phyloP scores from a whole-genome alignment of 371 early-diverging fungal species.

The Mortierella sp. region DNA sequence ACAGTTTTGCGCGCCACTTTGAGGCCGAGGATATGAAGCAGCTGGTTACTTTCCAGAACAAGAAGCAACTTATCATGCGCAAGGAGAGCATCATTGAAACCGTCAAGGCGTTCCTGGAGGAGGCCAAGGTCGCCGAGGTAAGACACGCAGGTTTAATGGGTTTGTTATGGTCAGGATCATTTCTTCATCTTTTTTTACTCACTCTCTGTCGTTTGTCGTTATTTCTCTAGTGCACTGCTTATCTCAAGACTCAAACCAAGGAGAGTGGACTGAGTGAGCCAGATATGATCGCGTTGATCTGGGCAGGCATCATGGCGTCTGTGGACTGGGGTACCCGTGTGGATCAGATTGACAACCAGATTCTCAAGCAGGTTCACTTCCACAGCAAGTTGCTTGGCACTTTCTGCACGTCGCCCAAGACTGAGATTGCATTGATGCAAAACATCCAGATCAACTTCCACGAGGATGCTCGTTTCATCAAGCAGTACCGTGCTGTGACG shows the following conservation, averaged over 20 bases:
- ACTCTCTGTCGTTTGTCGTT: background rate
- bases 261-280: conserved; percentile 81
- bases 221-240: conserved; percentile 63
- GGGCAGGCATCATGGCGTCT: conserved; percentile 82
- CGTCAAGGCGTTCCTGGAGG: conserved; percentile 70
- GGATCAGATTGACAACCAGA: conserved; percentile 87
- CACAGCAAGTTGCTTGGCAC: conserved; percentile 69
- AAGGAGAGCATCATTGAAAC: conserved; percentile 72
- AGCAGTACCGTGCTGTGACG: conserved; percentile 85
- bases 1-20: conserved; percentile 90
- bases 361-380: conserved; percentile 68
- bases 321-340: conserved; percentile 80
- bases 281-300: conserved; percentile 80
- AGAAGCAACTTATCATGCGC: conserved; percentile 73
- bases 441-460: conserved; percentile 86
- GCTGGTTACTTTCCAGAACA: conserved; percentile 82
- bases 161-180: background rate
- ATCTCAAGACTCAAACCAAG: conserved; percentile 74
- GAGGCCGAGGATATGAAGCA: conserved; percentile 91
- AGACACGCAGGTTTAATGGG: background rate
- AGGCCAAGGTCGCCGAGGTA: conserved; percentile 67
- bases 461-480: conserved; percentile 89
- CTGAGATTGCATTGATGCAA: conserved; percentile 86
- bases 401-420: conserved; percentile 83
- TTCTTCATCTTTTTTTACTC: background rate